These are phyloP conservation scores for Ensete glaucum DNA, from an alignment of 176 grass and related monocot species.

Conservation along the genomic window DNA sequence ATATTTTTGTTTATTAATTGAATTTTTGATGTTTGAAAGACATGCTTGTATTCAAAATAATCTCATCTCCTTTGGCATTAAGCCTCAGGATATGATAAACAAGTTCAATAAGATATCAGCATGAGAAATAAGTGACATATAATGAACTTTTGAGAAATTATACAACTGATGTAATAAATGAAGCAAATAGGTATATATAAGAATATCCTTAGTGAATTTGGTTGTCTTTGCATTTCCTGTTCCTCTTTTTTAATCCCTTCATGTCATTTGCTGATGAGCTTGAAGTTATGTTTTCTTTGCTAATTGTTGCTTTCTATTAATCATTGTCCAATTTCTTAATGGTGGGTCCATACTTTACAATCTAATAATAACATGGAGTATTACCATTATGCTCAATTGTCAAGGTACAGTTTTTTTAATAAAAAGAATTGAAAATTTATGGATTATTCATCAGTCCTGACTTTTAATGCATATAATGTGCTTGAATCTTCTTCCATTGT, in stretches of 20 bases:
- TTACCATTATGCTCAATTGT: neutral
- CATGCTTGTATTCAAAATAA: neutral
- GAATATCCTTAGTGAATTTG: too few relatives aligned
- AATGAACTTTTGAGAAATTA: neutral
- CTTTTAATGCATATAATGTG: neutral
- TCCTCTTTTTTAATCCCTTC: too few relatives aligned
- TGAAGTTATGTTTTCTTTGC: neutral
- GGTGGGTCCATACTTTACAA: neutral
- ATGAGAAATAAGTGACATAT: neutral
- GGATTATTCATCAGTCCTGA: neutral
- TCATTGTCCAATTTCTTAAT: neutral
- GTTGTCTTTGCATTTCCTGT: too few relatives aligned
- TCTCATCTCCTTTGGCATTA: neutral
- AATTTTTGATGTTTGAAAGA: neutral
- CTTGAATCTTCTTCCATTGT: neutral
- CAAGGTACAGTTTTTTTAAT: neutral
- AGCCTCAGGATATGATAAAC: neutral
- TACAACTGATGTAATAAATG: neutral
- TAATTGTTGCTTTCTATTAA: neutral
- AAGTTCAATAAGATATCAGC: neutral
- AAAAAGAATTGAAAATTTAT: neutral
- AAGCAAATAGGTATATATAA: neutral
- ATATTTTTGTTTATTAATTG: neutral
- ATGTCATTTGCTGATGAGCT: neutral
- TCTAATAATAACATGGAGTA: neutral